Base-by-base conservation (phyloP, 306 rosid genomes). In the Trifolium subterraneum region DNA sequence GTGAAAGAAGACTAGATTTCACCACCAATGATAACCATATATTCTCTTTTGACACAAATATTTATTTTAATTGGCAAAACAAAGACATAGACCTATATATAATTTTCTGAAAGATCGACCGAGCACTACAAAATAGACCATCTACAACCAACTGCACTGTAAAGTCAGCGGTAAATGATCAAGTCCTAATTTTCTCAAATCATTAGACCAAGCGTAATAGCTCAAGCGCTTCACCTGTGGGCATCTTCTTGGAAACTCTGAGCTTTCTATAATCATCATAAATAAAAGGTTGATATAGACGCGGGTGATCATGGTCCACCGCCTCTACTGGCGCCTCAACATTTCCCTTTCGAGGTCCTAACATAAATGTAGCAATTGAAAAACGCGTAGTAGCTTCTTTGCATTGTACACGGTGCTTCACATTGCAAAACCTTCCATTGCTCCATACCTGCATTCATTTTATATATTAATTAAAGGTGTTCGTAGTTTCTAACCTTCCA, bases 361-460 rank as follows among this genome's bases (percentile, higher is more conserved):
- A 76, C 58, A 88, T 62, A 62, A 82, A 71, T 2, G 89, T 64
- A 36, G 84, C 92, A 11, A 88, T 79, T 9, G 89, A 87, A 6
- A 84, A 25, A 20, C 90, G 83, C 7, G 47, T 50, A 6, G 25
- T 42, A 5, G 80, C 90, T 77, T 88, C 87, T 42, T 65, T 78
- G 84, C 96, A 88, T 64, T 78, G 75, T 0, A 88, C 93, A 47
- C 85, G 76, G 47, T 87, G 96, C 86, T 36, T 85, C 81, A 80
- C 69, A 72, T 75, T 83, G 81, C 54, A 50, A 70, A 87, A 73
- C 66, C 86, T 88, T 56, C 92, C 92, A 42, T 88, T 90, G 86
- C 93, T 88, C 93, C 96, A 87, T 20, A 58, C 76, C 84, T 83
- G 10, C 16, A 77, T 27, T 41, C 47, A 36, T 39, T n/a, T 25